Conservation (phyloP, 2,329 filamentous ascomycete species). For the Phyllosticta citrichinensis region DNA sequence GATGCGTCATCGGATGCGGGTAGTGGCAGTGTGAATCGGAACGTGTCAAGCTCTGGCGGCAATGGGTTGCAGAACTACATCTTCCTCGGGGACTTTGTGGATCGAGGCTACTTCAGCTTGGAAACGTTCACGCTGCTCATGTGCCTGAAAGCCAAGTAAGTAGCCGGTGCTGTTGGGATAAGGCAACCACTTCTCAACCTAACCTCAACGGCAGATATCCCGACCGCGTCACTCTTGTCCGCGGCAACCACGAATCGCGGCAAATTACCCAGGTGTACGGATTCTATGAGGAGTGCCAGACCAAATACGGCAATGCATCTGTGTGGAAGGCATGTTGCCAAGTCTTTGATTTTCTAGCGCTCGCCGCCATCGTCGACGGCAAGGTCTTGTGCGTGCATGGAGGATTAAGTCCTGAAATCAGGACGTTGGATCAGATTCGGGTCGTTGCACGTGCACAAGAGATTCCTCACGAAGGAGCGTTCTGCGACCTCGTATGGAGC, state of each 20-base stretch:
- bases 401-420: conserved; percentile 92
- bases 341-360: conserved; percentile 94
- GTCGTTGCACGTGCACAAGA: conserved; percentile 75
- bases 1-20: conserved; percentile 32
- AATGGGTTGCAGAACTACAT: conserved; percentile 60
- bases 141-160: conserved; percentile 61
- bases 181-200: conserved; percentile 3
- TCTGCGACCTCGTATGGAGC: conserved; percentile 97
- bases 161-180: conserved; percentile 5
- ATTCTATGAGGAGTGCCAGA: conserved; percentile 97
- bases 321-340: conserved; percentile 99
- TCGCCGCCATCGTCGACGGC: conserved; percentile 96
- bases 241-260: conserved; percentile 89
- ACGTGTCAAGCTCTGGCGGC: conserved; percentile 31
- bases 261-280: conserved; percentile 99
- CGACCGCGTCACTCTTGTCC: conserved; percentile 61
- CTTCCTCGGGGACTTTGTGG: conserved; percentile 64
- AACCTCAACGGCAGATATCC: conserved; percentile 45
- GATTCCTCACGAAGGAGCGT: conserved; percentile 94
- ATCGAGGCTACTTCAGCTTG: conserved; percentile 63
- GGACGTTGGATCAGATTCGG: conserved; percentile 82
- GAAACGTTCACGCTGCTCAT: conserved; percentile 64
- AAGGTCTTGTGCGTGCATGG: conserved; percentile 99
- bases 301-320: conserved; percentile 97
- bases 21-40: conserved; percentile 23